Base-by-base conservation (phyloP, 306 rosid species). In the Cicer pinnatifidum region DNA sequence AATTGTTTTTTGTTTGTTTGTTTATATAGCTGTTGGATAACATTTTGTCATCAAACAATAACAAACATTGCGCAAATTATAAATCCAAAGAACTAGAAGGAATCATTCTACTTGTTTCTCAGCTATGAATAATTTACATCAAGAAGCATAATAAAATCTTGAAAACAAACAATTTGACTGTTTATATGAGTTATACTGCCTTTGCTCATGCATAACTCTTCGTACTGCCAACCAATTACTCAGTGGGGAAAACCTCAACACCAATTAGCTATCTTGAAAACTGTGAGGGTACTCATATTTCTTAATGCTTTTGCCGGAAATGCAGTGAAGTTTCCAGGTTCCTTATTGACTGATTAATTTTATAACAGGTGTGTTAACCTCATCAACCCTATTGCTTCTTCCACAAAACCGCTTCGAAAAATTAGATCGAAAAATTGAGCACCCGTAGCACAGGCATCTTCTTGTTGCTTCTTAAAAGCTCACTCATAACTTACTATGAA, bases 311-410 rank as follows among this genome's bases (percentile, higher is more conserved):
- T 80, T 68, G 68, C 75, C 63, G 75, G 75, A 76, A 82, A 80
- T 20, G 76, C 73, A 71, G 76, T 68, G 58, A 82, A 80, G 71
- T 82, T 77, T 80, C 79, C 69, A 73, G 72, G 84, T 81, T 72
- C 85, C 81, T 73, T 85, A 85, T 87, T 84, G 84, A 84, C 89
- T 85, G 81, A 83, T 81, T 83, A 83, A 82, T 73, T 85, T 81
- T 82, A 77, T 77, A 77, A 79, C 69, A 77, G 75, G 81, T 78
- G 44, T 81, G 80, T 79, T 70, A 80, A 84, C 72, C 85, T 82
- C 90, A 58, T 78, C 70, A 56, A 71, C 79, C 78, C 81, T 65
- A 71, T 80, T 65, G 56, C 80, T 82, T 79, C 82, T 48, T 80
- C 68, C 85, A 85, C 71, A 77, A 85, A 67, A 82, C 69, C 74